These are phyloP conservation scores for Pythium graminicola DNA, from an alignment of 352 stramenopile genomes.

Conservation along the genomic window DNA sequence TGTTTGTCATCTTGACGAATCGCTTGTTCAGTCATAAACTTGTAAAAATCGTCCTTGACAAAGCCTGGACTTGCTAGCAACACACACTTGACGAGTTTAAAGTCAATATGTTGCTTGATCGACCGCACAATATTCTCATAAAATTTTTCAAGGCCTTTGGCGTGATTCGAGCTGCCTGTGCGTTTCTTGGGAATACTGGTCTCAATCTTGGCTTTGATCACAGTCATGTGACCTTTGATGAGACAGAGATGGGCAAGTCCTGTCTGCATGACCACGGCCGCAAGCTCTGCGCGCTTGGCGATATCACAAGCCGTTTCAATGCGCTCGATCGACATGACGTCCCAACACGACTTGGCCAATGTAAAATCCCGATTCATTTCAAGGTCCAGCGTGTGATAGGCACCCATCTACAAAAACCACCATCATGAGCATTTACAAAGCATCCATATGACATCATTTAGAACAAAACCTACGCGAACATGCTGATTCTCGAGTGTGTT, in stretches of 20 bases:
- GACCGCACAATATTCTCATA: slow-evolving; percentile 96
- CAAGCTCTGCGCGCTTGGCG: slow-evolving; percentile 92
- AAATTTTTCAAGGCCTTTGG: slow-evolving; percentile 93
- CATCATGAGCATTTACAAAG: no score
- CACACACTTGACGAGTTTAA: slow-evolving; percentile 95
- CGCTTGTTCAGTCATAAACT: slow-evolving; percentile 91
- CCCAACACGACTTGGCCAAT: slow-evolving; percentile 95
- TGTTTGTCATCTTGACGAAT: slow-evolving; percentile 91
- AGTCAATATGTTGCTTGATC: slow-evolving; percentile 95
- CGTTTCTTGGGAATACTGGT: slow-evolving; percentile 96
- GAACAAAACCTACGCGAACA: slow-evolving; percentile 78
- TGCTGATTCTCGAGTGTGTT: slow-evolving; percentile 93
- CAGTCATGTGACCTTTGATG: slow-evolving; percentile 96
- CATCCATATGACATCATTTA: no score
- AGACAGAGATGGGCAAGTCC: slow-evolving; percentile 96
- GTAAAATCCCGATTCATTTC: slow-evolving; percentile 96
- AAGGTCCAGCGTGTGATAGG: slow-evolving; percentile 96
- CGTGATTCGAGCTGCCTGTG: slow-evolving; percentile 90
- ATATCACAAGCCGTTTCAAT: slow-evolving; percentile 95
- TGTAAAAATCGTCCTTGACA: slow-evolving; percentile 98
- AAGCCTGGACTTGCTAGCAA: slow-evolving; percentile 95
- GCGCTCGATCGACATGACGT: slow-evolving; percentile 95
- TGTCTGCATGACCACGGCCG: slow-evolving; percentile 94
- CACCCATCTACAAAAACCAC: slow-evolving; percentile 71
- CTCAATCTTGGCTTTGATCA: slow-evolving; percentile 94